Base-by-base conservation (phyloP, 75 land plant genomes). In the Sequoiadendron giganteum region DNA sequence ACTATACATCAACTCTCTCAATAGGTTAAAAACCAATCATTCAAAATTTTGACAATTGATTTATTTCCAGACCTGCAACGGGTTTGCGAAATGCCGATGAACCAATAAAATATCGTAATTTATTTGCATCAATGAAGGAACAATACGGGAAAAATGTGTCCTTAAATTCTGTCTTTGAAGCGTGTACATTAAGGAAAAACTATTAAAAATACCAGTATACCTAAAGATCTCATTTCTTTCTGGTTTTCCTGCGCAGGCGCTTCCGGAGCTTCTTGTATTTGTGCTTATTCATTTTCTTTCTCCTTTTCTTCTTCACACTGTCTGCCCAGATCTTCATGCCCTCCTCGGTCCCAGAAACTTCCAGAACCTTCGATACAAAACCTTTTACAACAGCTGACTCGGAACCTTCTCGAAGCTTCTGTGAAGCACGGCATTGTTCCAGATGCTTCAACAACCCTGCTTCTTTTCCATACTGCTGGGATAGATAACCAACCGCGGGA, bases 241-340 rank as follows among this genome's bases (percentile, higher is more conserved):
- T 85, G 2, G 90, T 88, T 85, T 91, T 42, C 72, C 91, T 86
- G 40, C 92, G 90, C 47, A 91, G 90, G 34, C 92, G 89, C 91
- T 97, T 92, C 89, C 93, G 90, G 28, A 94, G 91, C 93, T 97
- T 97, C 93, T 88, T 93, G 87, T 92, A 94, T 93, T 97, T 97
- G 92, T 97, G 99, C 89, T 96, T 96, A 90, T 96, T 97, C 97
- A 97, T 97, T 92, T 97, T 97, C 95, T 88, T 93, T 92, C 95
- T 96, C 93, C 97, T 84, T 92, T 95, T 97, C 90, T 94, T 92
- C 96, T 96, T 97, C 84, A 93, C 94, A 86, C 97, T 96, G 80
- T 94, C 95, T 13, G 97, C 95, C 61, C 91, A 86, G 56, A 89
- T 77, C 73, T 39, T 73, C 72, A 28, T 10, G 56, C 85, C 89